Percentiles rank a stretch among this genome's conserved stretches.
Evolutionary conservation across 2,329 filamentous ascomycete genomes (phyloP).

Genomic region (Fusarium sp.): DNA sequence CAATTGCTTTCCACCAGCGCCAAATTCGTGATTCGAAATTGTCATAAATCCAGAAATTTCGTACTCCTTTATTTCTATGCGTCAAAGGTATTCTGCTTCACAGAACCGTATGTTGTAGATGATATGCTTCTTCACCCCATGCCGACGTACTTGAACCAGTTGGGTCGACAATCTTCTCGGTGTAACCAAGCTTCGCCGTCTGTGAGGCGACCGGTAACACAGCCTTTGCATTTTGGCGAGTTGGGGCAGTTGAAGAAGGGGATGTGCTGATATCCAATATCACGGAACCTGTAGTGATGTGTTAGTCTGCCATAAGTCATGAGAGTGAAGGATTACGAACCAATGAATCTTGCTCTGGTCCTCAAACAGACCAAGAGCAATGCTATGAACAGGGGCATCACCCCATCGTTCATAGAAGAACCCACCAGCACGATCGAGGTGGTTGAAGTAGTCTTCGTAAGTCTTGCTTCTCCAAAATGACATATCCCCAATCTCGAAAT

Average conservation of each 20-base stretch:
- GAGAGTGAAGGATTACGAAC: slow-evolving; percentile 64
- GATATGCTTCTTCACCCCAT: slow-evolving; percentile 68
- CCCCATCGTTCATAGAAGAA: slow-evolving; percentile 99
- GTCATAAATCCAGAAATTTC: slow-evolving; percentile 16
- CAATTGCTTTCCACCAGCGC: slow-evolving; percentile 39
- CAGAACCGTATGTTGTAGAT: slow-evolving; percentile 22
- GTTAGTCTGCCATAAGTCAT: not conserved
- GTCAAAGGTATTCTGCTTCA: slow-evolving; percentile 15
- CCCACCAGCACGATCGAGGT: slow-evolving; percentile 94
- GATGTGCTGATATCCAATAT: slow-evolving; percentile 98
- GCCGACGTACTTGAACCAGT: slow-evolving; percentile 96
- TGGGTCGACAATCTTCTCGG: slow-evolving; percentile 92
- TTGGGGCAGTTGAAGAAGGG: slow-evolving; percentile 99
- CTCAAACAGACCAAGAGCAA: slow-evolving; percentile 92
- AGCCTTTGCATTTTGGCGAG: slow-evolving; percentile 91
- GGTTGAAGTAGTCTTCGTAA: slow-evolving; percentile 96
- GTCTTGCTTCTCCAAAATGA: slow-evolving; percentile 89
- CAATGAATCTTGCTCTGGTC: slow-evolving; percentile 93
- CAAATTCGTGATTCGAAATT: slow-evolving; percentile 30
- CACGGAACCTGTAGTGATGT: slow-evolving; percentile 82
- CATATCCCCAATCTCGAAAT: slow-evolving; percentile 97
- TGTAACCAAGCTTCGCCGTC: slow-evolving; percentile 88
- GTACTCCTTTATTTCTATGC: slow-evolving; percentile 21
- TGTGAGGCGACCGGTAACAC: slow-evolving; percentile 87
- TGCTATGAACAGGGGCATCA: slow-evolving; percentile 95